Evolutionary conservation across 345 rosid genomes (phyloP).

Genomic region (Euphorbia peplus): DNA sequence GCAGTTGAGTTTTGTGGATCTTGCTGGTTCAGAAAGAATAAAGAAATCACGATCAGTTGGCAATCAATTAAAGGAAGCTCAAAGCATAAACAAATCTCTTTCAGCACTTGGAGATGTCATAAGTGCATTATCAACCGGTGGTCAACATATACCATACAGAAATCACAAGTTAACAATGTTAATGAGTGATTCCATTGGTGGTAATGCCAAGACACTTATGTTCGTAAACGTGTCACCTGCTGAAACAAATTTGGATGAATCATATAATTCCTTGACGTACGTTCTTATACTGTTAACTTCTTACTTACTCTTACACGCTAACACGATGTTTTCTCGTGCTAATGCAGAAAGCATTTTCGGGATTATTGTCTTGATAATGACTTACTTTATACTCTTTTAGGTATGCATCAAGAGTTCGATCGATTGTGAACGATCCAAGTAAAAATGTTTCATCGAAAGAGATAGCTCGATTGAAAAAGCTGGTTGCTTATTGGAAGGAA

Average conservation of each 20-base stretch:
- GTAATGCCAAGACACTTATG: slow-evolving; percentile 97
- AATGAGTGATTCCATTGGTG: slow-evolving; percentile 98
- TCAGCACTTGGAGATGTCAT: slow-evolving; percentile 96
- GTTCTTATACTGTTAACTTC: too few species aligned
- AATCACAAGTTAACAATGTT: slow-evolving; percentile 95
- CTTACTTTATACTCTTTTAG: slow-evolving; percentile 25
- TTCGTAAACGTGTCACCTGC: slow-evolving; percentile 90
- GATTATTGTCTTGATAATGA: not conserved
- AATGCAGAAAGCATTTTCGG: too few species aligned
- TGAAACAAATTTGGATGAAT: slow-evolving; percentile 87
- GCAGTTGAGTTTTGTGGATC: slow-evolving; percentile 97
- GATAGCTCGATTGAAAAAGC: slow-evolving; percentile 72
- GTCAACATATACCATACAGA: slow-evolving; percentile 87
- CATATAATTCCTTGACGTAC: slow-evolving; percentile 79
- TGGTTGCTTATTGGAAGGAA: slow-evolving; percentile 84
- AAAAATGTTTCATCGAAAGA: slow-evolving; percentile 85
- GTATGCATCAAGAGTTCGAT: slow-evolving; percentile 89
- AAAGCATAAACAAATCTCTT: slow-evolving; percentile 92
- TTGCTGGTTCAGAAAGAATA: slow-evolving; percentile 94
- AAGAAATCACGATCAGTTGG: slow-evolving; percentile 96
- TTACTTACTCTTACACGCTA: too few species aligned
- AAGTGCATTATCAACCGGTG: slow-evolving; percentile 77
- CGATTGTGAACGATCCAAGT: slow-evolving; percentile 85
- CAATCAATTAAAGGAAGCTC: slow-evolving; percentile 89
- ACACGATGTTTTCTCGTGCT: not conserved